Percentiles rank a stretch among this genome's conserved stretches.
Evolutionary conservation across 2,329 filamentous ascomycete species (phyloP).

Genomic region (Dothideomycetidae sp.): DNA sequence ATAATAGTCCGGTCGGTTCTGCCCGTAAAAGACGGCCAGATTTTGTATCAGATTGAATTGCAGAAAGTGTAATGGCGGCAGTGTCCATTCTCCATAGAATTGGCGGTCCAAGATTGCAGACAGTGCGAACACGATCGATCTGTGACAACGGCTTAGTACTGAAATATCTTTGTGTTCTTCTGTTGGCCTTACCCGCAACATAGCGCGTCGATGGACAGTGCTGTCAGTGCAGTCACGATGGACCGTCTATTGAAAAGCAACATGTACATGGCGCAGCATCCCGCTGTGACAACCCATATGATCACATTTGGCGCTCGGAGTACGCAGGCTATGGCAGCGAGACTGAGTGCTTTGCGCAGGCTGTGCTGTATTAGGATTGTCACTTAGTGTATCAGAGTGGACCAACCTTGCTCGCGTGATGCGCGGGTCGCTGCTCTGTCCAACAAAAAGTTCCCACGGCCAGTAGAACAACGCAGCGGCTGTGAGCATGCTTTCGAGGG

Average conservation of each 20-base stretch:
- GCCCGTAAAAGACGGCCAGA: constrained; percentile 83
- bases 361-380: constrained; percentile 36
- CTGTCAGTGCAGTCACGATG: neutral
- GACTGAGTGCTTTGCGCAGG: constrained; percentile 43
- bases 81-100: constrained; percentile 76
- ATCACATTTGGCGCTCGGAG: constrained; percentile 80
- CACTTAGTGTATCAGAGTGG: too few relatives aligned
- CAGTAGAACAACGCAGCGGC: constrained; percentile 64
- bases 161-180: constrained; percentile 51
- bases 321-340: constrained; percentile 70
- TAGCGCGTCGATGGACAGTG: neutral
- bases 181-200: neutral
- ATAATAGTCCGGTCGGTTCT: constrained; percentile 87
- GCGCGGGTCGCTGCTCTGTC: neutral
- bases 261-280: constrained; percentile 35
- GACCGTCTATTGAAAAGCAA: constrained; percentile 33
- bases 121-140: constrained; percentile 39
- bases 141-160: constrained; percentile 2
- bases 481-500: constrained; percentile 78
- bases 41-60: constrained; percentile 83
- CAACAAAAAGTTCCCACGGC: constrained; percentile 52
- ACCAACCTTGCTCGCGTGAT: neutral
- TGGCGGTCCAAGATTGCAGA: constrained; percentile 57
- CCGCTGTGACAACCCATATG: constrained; percentile 63
- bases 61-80: constrained; percentile 76